Evolutionary conservation across 225 moss, liverwort and hornwort genomes (phyloP).

Genomic region (Climacium dendroides): DNA sequence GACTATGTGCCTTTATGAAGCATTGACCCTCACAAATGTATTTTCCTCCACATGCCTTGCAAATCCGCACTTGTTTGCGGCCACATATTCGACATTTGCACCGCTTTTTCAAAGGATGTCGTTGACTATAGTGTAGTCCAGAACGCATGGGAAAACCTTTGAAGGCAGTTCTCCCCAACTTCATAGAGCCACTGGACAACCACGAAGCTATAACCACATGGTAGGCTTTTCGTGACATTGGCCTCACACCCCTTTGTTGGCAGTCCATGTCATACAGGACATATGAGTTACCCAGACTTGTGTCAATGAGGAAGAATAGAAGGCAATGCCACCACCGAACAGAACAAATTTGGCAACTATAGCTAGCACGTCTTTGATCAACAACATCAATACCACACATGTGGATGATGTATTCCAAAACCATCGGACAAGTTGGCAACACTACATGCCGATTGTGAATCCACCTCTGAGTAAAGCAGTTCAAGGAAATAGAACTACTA

Average conservation of each 20-base stretch:
- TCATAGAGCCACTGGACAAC: accelerated
- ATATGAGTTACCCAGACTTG: accelerated
- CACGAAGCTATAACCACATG: accelerated
- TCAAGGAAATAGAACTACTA: too few relatives aligned
- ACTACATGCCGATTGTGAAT: too few relatives aligned
- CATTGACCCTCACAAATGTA: too few relatives aligned
- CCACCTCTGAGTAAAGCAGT: too few relatives aligned
- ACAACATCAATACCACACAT: not conserved
- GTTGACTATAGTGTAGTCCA: accelerated
- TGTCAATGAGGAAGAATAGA: accelerated
- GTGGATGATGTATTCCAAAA: too few relatives aligned
- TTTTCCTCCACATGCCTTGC: too few relatives aligned
- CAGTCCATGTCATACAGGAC: accelerated
- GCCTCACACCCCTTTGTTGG: accelerated
- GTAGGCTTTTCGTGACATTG: too few relatives aligned
- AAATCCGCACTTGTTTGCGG: too few relatives aligned
- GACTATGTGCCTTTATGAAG: too few relatives aligned
- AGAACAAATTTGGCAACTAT: not conserved
- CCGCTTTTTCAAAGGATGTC: accelerated
- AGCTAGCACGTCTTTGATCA: accelerated
- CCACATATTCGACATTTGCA: too few relatives aligned
- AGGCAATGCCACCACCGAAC: not conserved
- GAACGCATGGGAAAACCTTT: accelerated
- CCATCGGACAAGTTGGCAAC: too few relatives aligned
- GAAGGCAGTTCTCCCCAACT: accelerated